Evolutionary conservation across 139 green algal species (phyloP).

Genomic region (Chlamydomonas sphaeroides): DNA sequence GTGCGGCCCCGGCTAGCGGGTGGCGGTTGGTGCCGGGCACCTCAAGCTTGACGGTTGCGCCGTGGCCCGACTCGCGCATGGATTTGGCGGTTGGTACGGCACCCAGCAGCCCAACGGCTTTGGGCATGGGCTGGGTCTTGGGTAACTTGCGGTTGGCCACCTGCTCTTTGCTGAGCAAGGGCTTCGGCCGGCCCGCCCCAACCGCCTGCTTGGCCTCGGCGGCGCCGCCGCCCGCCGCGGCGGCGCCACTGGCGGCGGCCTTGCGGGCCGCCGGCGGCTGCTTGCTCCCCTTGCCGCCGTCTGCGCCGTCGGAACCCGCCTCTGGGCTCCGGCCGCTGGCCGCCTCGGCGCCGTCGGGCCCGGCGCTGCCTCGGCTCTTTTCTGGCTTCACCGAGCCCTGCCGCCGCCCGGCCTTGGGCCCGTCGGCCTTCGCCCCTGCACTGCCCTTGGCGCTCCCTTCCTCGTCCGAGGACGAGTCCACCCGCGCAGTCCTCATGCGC

Average conservation of each 20-base stretch:
- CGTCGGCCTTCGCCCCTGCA: too few species aligned
- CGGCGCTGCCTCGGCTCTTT: too few species aligned
- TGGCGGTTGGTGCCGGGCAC: neutral
- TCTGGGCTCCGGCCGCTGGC: neutral
- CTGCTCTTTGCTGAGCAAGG: conserved; percentile 27
- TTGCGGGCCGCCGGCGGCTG: neutral
- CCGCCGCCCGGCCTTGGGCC: too few species aligned
- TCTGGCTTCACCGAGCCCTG: too few species aligned
- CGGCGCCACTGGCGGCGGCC: too few species aligned
- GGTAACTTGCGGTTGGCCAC: conserved; percentile 32
- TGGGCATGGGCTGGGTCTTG: neutral
- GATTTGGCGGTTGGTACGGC: conserved; percentile 61
- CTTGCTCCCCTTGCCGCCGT: neutral
- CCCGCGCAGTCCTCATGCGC: too few species aligned
- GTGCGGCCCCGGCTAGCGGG: too few species aligned
- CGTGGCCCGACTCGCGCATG: conserved; percentile 60
- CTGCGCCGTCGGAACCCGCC: too few species aligned
- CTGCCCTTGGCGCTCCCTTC: too few species aligned
- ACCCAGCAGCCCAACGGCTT: conserved; percentile 63
- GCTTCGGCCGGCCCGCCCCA: neutral
- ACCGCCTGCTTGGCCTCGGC: neutral
- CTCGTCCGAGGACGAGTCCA: too few species aligned
- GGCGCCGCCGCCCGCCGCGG: neutral
- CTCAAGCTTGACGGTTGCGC: conserved; percentile 1
- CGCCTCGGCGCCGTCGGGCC: too few species aligned